Base-by-base conservation (phyloP, 306 rosid species). In the Purshia tridentata region DNA sequence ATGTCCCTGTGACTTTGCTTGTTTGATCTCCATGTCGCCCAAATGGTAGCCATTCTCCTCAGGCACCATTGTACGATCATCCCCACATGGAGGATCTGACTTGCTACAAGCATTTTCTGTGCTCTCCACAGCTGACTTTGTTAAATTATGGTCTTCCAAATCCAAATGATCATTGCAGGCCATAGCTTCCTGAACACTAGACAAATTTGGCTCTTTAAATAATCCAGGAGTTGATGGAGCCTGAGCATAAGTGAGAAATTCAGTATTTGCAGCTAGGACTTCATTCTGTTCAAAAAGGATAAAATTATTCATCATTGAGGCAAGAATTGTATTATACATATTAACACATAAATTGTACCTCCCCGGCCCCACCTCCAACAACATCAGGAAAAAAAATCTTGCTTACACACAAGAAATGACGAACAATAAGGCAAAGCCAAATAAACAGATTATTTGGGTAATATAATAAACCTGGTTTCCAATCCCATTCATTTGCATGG, bases 221-320 rank as follows among this genome's bases (percentile, higher is more conserved):
- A 82, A 84, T 83, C 86, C 87, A 60, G 93, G 88, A 80, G 90
- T 88, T 72, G 85, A 90, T 50, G 92, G 94, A 65, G 83, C 88
- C 72, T 87, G 84, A 83, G 88, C 85, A 72, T 81, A 85, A 53
- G 77, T 86, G 72, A 77, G 49, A 40, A 76, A 80, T 70, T 77
- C 83, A 47, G 67, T 69, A 77, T 71, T 58, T 42, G 78, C 58
- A 35, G 83, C 84, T 20, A 60, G 68, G 72, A 76, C 84, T 74
- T 76, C 88, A 83, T 80, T 75, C 95, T 88, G 82, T 52, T 79
- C 80, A 81, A 61, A 81, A 82, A 23, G 29, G 64, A 70, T 65
- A 52, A 61, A 78, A 22, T 67, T 23, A 77, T 57, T 69, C 18
- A 64, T 75, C 20, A 48, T 55, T 68, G n/a, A 69, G 51, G 46